A percentile compares a stretch with the other conserved stretches of the same genome.
Conservation (phyloP, 805 yeast genomes). For the Ogataea saltuana region DNA sequence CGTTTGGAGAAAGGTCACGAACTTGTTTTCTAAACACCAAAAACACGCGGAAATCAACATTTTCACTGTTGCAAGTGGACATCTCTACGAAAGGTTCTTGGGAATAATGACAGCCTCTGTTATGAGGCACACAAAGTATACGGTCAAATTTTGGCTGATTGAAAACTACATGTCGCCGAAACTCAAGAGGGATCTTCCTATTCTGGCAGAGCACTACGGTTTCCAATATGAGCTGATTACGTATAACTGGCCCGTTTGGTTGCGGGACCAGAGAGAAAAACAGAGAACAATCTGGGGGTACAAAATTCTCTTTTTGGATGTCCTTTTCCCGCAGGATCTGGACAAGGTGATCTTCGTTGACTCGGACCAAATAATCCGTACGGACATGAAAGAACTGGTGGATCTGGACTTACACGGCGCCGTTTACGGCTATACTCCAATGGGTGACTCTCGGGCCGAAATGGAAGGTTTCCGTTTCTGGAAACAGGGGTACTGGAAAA, state of each 20-base stretch:
- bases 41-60: constrained; percentile 68
- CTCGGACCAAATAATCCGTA: constrained; percentile 78
- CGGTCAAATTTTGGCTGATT: constrained; percentile 82
- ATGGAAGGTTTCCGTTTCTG: constrained; percentile 89
- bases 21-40: constrained; percentile 9
- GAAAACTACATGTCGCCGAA: constrained; percentile 78
- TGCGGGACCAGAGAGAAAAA: constrained; percentile 73
- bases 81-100: constrained; percentile 69
- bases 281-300: constrained; percentile 87
- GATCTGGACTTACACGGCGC: constrained; percentile 74
- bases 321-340: constrained; percentile 76
- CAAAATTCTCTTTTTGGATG: constrained; percentile 84
- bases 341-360: constrained; percentile 82
- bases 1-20: constrained; percentile 8
- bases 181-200: constrained; percentile 61
- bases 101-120: constrained; percentile 83
- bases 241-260: constrained; percentile 93
- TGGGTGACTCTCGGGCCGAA: constrained; percentile 78
- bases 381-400: constrained; percentile 69
- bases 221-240: constrained; percentile 77
- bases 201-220: constrained; percentile 54
- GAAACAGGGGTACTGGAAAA: constrained; percentile 91
- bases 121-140: constrained; percentile 58
- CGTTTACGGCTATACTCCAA: constrained; percentile 84
- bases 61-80: constrained; percentile 83